Conservation (phyloP, 2,329 filamentous ascomycete species). For the Apiospora koreana region DNA sequence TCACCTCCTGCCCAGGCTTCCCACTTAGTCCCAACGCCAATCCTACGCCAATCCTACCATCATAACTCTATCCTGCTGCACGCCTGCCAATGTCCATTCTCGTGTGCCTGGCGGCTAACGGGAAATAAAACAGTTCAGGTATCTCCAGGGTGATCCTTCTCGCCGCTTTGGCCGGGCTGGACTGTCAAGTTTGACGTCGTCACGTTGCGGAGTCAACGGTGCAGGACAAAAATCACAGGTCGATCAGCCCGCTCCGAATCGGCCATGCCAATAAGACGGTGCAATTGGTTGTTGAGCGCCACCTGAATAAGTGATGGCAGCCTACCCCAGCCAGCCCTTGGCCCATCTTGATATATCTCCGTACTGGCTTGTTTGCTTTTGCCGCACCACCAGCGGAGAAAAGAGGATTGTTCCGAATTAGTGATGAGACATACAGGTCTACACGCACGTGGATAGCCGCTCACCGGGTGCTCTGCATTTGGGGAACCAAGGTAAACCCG, state of each 20-base stretch:
- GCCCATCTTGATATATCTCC: background rate
- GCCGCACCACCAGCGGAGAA: background rate
- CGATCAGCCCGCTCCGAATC: background rate
- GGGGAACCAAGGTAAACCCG: background rate
- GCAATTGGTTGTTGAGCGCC: background rate
- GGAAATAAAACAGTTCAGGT: background rate
- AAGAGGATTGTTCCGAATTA: background rate
- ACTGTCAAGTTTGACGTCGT: background rate
- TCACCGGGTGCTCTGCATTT: background rate
- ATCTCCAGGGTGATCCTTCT: background rate
- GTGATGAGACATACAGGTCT: background rate
- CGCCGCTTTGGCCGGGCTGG: background rate
- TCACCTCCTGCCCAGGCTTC: conserved; percentile 1
- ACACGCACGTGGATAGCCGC: background rate
- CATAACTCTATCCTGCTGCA: conserved; percentile 5
- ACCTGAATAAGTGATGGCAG: background rate
- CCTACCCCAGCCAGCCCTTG: background rate
- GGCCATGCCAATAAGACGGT: background rate
- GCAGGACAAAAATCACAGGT: background rate
- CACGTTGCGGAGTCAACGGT: background rate
- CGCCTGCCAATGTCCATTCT: background rate
- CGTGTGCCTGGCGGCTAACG: conserved; percentile 4
- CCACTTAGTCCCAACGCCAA: conserved; percentile 5
- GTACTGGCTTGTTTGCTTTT: background rate
- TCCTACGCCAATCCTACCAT: background rate